A percentile compares a stretch with the other conserved stretches of the same genome.
Conservation (phyloP, 208 protist species). For the Spongospora subterranea region DNA sequence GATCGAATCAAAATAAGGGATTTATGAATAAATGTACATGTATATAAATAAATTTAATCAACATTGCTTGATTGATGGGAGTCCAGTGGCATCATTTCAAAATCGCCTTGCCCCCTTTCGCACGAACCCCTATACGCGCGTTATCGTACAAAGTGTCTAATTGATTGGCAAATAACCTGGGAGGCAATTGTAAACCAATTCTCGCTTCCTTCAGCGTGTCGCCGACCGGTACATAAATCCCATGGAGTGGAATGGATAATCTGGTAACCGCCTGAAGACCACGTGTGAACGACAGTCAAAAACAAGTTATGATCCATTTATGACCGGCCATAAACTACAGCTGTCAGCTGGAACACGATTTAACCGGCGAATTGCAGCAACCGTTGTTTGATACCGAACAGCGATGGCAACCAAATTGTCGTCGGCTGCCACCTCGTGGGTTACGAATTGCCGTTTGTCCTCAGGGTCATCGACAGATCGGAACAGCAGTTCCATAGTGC, state of each 20-base stretch:
- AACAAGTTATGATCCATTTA: not conserved
- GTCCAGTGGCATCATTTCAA: too few species aligned
- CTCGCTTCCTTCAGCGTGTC: not conserved
- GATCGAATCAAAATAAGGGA: too few species aligned
- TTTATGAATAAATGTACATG: too few species aligned
- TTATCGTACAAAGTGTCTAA: too few species aligned
- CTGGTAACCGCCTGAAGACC: not conserved
- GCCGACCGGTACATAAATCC: not conserved
- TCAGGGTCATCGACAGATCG: too few species aligned
- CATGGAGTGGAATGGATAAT: not conserved
- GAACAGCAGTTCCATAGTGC: too few species aligned
- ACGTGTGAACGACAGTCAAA: not conserved
- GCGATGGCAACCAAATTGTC: not conserved
- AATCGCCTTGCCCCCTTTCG: too few species aligned
- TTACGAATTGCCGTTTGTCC: too few species aligned
- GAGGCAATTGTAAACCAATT: not conserved
- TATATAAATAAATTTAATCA: too few species aligned
- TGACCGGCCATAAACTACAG: not conserved
- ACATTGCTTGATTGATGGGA: too few species aligned
- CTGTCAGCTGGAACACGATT: not conserved
- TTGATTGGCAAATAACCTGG: not conserved
- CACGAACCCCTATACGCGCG: too few species aligned
- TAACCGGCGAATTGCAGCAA: not conserved
- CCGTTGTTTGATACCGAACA: not conserved
- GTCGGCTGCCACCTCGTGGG: too few species aligned